Conservation (phyloP, 441 rosid genomes). For the Populus hybrid region DNA sequence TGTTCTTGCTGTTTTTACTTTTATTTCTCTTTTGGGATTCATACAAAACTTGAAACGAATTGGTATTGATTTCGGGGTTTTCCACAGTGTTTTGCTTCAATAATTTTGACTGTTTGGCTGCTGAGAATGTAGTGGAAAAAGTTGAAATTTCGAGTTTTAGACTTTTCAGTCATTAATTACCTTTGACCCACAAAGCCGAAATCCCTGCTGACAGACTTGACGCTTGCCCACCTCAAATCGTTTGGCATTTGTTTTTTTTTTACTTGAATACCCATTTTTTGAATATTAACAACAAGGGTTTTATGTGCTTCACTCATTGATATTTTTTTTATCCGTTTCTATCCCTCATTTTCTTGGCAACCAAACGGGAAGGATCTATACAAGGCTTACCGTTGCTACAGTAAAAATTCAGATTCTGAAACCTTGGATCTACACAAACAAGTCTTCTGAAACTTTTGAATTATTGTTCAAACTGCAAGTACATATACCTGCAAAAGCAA, state of each 20-base stretch:
- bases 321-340: neutral
- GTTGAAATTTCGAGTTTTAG: slow-evolving; percentile 6
- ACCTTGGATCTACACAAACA: neutral
- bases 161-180: neutral
- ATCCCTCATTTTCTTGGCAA: neutral
- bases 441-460: neutral
- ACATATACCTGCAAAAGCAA: slow-evolving; percentile 13
- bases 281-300: neutral
- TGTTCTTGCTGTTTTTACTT: neutral
- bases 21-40: neutral
- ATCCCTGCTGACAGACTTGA: neutral
- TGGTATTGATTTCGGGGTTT: neutral
- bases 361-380: neutral
- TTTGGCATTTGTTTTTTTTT: neutral
- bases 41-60: neutral
- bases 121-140: slow-evolving; percentile 9
- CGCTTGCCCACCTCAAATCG: neutral
- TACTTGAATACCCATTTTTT: neutral
- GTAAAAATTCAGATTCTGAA: neutral
- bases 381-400: neutral
- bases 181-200: neutral
- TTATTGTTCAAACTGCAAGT: neutral
- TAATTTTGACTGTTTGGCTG: slow-evolving; percentile 11
- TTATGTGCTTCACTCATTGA: neutral
- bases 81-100: neutral